A percentile compares a stretch with the other conserved stretches of the same genome.
Conservation (phyloP, 495 filamentous ascomycete species). For the Penicillium chermesinum region DNA sequence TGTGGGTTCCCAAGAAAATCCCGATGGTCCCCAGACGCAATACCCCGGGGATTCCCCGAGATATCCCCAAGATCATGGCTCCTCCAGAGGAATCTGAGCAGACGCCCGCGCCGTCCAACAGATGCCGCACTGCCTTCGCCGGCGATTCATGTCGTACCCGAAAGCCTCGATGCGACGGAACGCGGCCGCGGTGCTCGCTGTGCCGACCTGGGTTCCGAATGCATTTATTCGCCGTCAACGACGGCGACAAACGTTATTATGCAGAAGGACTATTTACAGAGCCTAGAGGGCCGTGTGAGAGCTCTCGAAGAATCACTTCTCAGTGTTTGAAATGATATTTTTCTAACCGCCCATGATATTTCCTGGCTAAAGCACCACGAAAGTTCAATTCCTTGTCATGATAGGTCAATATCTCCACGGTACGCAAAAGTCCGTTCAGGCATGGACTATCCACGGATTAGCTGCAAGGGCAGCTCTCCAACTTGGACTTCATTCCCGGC, state of each 20-base stretch:
- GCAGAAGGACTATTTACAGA: slow-evolving; percentile 34
- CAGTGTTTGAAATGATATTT: slow-evolving; percentile 21
- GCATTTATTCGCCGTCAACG: slow-evolving; percentile 36
- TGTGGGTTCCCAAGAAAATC: too few species aligned
- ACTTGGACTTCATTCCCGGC: slow-evolving; percentile 36
- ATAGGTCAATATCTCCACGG: slow-evolving; percentile 42
- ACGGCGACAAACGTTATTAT: slow-evolving; percentile 40
- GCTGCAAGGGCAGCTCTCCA: slow-evolving; percentile 38
- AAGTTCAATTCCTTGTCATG: slow-evolving; percentile 38
- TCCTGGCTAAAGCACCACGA: too few species aligned
- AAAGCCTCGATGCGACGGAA: slow-evolving; percentile 48
- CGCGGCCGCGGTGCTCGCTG: slow-evolving; percentile 38
- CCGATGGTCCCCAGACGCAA: background rate
- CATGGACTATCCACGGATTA: slow-evolving; percentile 40
- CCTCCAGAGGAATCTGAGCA: slow-evolving; percentile 2
- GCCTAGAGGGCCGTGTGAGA: slow-evolving; percentile 18
- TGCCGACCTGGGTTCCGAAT: slow-evolving; percentile 39
- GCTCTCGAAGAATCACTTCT: slow-evolving; percentile 19
- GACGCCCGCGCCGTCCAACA: slow-evolving; percentile 18
- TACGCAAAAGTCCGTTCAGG: slow-evolving; percentile 39
- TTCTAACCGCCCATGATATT: too few species aligned
- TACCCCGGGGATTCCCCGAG: background rate
- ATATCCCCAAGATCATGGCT: slow-evolving; percentile 1
- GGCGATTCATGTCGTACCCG: slow-evolving; percentile 42
- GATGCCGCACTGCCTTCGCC: slow-evolving; percentile 35